Conservation (phyloP, 305 asterid genomes). For the Stenogyne calaminthoides region DNA sequence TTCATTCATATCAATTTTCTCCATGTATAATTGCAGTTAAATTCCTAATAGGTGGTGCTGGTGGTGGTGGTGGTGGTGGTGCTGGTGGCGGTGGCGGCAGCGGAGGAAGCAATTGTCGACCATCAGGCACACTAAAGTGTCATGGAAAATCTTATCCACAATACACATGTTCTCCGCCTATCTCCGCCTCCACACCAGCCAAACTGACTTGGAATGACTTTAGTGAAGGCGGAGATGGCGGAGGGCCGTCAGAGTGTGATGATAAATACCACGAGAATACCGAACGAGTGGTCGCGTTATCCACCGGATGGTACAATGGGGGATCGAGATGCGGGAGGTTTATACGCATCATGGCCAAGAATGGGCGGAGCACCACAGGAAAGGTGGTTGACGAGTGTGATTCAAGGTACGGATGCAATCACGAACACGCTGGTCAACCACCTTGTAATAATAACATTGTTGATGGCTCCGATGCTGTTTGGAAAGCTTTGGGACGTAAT, state of each 20-base stretch:
- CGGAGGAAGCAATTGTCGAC: slow-evolving; percentile 26
- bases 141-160: slow-evolving; percentile 29
- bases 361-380: slow-evolving; percentile 40
- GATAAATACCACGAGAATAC: slow-evolving; percentile 31
- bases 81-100: slow-evolving; percentile 20
- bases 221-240: slow-evolving; percentile 48
- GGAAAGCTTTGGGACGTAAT: slow-evolving; percentile 46
- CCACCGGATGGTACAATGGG: slow-evolving; percentile 48
- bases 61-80: too few species aligned
- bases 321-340: slow-evolving; percentile 39
- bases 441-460: slow-evolving; percentile 47
- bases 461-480: slow-evolving; percentile 50
- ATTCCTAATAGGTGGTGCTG: too few species aligned
- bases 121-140: slow-evolving; percentile 42
- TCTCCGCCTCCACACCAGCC: slow-evolving; percentile 43
- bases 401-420: slow-evolving; percentile 43
- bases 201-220: slow-evolving; percentile 46
- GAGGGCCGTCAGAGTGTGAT: slow-evolving; percentile 45
- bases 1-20: too few species aligned
- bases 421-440: slow-evolving; percentile 40
- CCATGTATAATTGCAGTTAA: too few species aligned
- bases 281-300: slow-evolving; percentile 45
- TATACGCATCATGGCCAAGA: slow-evolving; percentile 34
- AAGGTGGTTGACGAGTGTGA: slow-evolving; percentile 66
- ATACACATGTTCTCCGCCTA: slow-evolving; percentile 48